phyloP scores from a whole-genome alignment of 345 rosid genomes.

The Firmiana major region DNA sequence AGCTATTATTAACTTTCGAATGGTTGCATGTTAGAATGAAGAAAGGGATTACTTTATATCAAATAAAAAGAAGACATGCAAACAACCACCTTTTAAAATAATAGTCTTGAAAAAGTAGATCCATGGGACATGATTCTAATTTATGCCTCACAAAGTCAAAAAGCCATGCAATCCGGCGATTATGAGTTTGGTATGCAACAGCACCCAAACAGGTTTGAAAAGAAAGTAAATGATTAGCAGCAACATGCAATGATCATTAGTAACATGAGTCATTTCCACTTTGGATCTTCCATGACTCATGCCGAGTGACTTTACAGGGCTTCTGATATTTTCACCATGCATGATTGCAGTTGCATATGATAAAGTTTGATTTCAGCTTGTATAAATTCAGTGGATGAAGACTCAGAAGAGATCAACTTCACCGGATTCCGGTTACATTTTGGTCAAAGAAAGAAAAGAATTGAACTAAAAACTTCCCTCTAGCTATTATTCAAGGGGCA shows the following conservation, averaged over 20 bases:
- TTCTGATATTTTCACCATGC: not conserved
- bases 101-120: not conserved
- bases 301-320: not conserved
- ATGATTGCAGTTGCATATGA: not conserved
- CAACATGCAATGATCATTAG: constrained; percentile 18
- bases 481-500: not conserved
- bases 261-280: not conserved
- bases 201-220: not conserved
- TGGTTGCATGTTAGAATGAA: not conserved
- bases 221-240: not conserved
- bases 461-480: not conserved
- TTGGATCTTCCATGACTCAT: not conserved
- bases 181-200: not conserved
- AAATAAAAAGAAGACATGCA: not conserved
- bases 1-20: not conserved
- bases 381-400: not conserved
- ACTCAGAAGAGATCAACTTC: not conserved
- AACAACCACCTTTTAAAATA: not conserved
- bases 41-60: not conserved
- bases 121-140: not conserved
- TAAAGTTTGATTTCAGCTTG: not conserved
- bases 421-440: not conserved
- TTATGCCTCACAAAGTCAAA: constrained; percentile 6
- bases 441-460: not conserved
- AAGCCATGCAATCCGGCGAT: constrained; percentile 19